Base-by-base conservation (phyloP, 2,329 filamentous ascomycete species). In the Fusarium robinianum region DNA sequence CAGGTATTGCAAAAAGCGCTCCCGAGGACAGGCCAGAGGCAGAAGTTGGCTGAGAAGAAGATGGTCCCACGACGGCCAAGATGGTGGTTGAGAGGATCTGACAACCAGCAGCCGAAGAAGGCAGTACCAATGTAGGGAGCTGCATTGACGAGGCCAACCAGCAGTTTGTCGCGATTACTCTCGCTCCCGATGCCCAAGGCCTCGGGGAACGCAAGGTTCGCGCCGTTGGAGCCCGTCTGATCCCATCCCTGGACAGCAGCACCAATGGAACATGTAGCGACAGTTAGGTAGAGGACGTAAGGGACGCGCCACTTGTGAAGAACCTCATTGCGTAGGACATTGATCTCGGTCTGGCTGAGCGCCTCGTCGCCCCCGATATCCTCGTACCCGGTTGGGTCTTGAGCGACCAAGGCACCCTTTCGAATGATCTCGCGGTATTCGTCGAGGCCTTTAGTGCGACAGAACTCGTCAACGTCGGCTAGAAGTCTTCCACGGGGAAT, bases 31-130 rank as follows among this genome's bases (percentile, higher is more conserved):
- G 85, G 75, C 62, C 86, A 76, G 19, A 88, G 70, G 61, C 84
- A 87, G 62, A 91, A 84, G 50, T 87, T 79, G 31, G 85, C 88
- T 5, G 87, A 83, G 43, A 88, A 70, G 67, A 90, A 91, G 51
- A 92, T 90, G 12, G 67, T 65, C 18, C 72, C 73, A 6, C 74
- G 69, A 8, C 74, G 73, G 7, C 74, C 75, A 19, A 72, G 58
- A 32, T 60, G 63, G 39, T 68, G 53, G 51, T 73, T 77, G 39
- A 86, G 75, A 10, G 83, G 83, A 49, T 88, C 84, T 1, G 83
- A 84, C 10, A 85, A 66, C 84, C 83, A 87, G 62, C 81, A 84
- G 5, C 82, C 81, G 19, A 76, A 58, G 4, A 75, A 53, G 12
- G 72, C 67, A 23, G 70, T 80, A 27, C 71, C 72, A 26, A 80